Percentiles rank a stretch among this genome's conserved stretches.
Evolutionary conservation across 768 basidiomycete species (phyloP).

Genomic region (Collybia sordida): DNA sequence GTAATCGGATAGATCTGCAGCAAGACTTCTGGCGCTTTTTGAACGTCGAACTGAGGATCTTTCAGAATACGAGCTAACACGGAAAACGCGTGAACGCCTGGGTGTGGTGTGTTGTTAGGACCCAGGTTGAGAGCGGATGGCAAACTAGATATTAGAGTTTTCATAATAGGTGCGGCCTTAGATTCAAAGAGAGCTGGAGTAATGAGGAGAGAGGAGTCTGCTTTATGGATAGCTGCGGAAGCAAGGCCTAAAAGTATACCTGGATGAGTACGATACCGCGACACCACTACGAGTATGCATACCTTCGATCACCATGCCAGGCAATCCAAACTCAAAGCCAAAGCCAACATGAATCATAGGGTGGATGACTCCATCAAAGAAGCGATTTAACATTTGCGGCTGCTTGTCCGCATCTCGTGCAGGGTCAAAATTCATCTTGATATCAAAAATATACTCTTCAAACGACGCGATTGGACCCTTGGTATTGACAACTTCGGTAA

Average conservation of each 20-base stretch:
- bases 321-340: conserved; percentile 59
- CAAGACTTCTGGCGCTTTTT: conserved; percentile 9
- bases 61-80: conserved; percentile 55
- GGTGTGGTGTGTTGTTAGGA: not conserved
- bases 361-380: conserved; percentile 58
- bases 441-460: conserved; percentile 57
- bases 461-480: conserved; percentile 41
- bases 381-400: conserved; percentile 27
- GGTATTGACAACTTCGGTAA: conserved; percentile 34
- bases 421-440: conserved; percentile 40
- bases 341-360: conserved; percentile 65
- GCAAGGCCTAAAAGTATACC: conserved; percentile 46
- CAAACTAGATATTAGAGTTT: conserved; percentile 7
- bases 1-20: conserved; percentile 29
- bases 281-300: not conserved
- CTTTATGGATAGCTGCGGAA: conserved; percentile 47
- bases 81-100: conserved; percentile 42
- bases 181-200: conserved; percentile 21
- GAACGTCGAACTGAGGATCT: conserved; percentile 38
- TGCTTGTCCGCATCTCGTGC: conserved; percentile 10
- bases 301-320: conserved; percentile 68
- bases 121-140: not conserved
- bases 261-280: not conserved
- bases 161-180: not conserved
- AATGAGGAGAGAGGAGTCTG: conserved; percentile 33